A percentile compares a stretch with the other conserved stretches of the same genome.
Evolutionary conservation across 2,329 filamentous ascomycete species (phyloP).

Genomic region (Nothomitra cinnamomea): DNA sequence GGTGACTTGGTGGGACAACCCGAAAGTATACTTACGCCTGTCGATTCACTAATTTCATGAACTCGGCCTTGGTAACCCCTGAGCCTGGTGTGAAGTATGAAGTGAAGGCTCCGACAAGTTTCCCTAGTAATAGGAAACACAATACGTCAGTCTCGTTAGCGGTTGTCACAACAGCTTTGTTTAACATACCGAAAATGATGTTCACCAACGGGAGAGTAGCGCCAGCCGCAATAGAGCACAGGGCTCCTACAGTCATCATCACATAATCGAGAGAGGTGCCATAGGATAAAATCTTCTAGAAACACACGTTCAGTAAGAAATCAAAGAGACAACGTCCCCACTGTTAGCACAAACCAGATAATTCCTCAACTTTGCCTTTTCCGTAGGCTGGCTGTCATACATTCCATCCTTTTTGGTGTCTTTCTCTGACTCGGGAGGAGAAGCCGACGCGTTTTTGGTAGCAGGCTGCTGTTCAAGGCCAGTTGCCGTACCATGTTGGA

Average conservation of each 20-base stretch:
- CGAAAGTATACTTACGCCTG: conserved; percentile 22
- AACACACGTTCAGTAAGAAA: background rate
- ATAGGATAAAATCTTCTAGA: background rate
- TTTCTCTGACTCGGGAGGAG: background rate
- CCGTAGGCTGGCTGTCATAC: background rate
- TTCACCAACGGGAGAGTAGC: conserved; percentile 36
- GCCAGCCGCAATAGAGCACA: background rate
- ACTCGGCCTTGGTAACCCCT: conserved; percentile 28
- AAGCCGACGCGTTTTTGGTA: background rate
- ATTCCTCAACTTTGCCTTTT: background rate
- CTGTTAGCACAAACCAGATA: background rate
- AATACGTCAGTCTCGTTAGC: background rate
- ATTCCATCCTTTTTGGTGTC: background rate
- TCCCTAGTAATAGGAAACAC: conserved; percentile 12
- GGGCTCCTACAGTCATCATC: background rate
- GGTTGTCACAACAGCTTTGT: background rate
- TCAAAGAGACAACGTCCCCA: background rate
- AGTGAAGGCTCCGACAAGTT: conserved; percentile 35
- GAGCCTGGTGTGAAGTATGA: conserved; percentile 32
- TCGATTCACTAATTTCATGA: conserved; percentile 32
- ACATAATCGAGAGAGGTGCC: background rate
- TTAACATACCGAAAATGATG: conserved; percentile 36
- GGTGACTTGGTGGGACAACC: background rate
- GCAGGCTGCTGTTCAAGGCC: background rate
- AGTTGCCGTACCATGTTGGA: too few relatives aligned